Evolutionary conservation across 306 rosid species (phyloP).

Genomic region (Hylodesmum podocarpum): DNA sequence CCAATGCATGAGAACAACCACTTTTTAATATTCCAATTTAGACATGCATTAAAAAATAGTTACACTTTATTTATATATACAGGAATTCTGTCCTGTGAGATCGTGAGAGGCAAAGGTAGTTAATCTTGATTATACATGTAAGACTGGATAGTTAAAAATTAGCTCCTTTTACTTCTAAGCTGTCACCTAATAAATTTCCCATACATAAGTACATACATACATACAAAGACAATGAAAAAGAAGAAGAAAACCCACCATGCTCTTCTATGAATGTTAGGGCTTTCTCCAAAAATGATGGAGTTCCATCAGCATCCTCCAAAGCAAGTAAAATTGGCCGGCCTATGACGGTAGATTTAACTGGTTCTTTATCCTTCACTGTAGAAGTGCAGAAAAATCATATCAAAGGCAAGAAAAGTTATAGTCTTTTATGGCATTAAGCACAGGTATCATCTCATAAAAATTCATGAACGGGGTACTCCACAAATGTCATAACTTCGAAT

Average conservation of each 20-base stretch:
- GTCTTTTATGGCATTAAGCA: constrained; percentile 33
- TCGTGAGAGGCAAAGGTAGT: not conserved
- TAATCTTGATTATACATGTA: not conserved
- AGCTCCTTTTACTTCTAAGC: not conserved
- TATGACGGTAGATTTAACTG: constrained; percentile 62
- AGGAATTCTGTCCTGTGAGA: not conserved
- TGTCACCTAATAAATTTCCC: not conserved
- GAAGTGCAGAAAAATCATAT: constrained; percentile 31
- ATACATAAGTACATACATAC: not conserved
- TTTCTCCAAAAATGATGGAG: constrained; percentile 95
- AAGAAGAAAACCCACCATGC: constrained; percentile 55
- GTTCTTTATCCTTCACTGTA: constrained; percentile 63
- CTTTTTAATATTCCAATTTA: not conserved
- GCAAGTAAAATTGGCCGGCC: constrained; percentile 93
- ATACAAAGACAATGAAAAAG: not conserved
- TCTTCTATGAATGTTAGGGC: constrained; percentile 80
- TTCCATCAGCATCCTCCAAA: constrained; percentile 92
- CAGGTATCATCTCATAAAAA: constrained; percentile 16
- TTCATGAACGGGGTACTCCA: not conserved
- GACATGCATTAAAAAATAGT: not conserved
- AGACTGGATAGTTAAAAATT: not conserved
- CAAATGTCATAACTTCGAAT: constrained; percentile 20
- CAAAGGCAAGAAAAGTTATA: constrained; percentile 26
- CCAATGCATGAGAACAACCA: not conserved
- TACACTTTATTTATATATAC: not conserved